Base-by-base conservation (phyloP, 2,329 filamentous ascomycete species). In the Diplodia corticola region DNA sequence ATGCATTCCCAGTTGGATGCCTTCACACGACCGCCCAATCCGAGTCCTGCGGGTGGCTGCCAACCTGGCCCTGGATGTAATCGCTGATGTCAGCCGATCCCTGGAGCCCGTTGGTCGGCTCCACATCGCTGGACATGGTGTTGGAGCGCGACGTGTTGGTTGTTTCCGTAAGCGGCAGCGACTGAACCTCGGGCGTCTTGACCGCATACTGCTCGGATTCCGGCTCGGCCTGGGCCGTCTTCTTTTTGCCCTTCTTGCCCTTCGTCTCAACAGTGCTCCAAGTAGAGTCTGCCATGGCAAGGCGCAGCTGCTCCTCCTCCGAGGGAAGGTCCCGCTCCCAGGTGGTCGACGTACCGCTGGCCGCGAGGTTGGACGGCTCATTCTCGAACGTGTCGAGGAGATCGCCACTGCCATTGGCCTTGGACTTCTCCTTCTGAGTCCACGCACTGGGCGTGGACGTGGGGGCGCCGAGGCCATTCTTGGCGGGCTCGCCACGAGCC, bases 401-500 rank as follows among this genome's bases (percentile, higher is more conserved):
- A 67, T 75, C 74, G 51, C 71, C 71, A 30, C 69, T 70, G 26
- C 65, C 61, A 13, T 59, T 63, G 24, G 55, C 24, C 54, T 72
- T 70, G 28, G 71, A 70, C 46, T 69, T 69, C 59, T 74, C 70
- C 22, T 73, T 68, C 69, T 79, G 77, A 57, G 78, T 78, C 87
- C 87, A 89, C 28, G 83, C 82, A 75, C 84, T 88, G n/a, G 82
- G 81, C 20, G 76, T 69, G 65, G 81, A 76, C 67, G 81, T 79
- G 26, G 82, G 77, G 53, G 80, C 76, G 53, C 80, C 78, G 37
- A 86, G 77, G 69, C 93, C 93, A 71, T 95, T 93, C 83, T 92
- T 92, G 65, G 92, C 91, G 51, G 91, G 84, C 71, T 91, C 88
- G 68, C 93, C 93, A 77, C 96, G 92, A 59, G 91, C 87, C 75